A percentile compares a stretch with the other conserved stretches of the same genome.
These are phyloP conservation scores for Bodo saltans DNA, from an alignment of 78 protist species.

Conservation along the genomic window DNA sequence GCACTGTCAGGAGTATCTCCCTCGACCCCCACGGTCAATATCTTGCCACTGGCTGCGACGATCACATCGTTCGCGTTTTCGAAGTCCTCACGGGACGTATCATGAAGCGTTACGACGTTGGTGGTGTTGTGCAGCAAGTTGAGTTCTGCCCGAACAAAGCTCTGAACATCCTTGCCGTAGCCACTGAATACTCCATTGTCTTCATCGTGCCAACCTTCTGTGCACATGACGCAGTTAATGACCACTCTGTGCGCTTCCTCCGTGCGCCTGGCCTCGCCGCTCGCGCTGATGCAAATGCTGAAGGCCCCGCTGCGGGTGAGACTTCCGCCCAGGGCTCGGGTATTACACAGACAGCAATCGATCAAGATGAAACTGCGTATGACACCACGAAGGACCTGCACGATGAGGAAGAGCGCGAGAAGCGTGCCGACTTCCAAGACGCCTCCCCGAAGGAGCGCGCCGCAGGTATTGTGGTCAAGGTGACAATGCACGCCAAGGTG, in stretches of 20 bases:
- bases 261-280: background rate
- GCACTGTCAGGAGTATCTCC: conserved; percentile 59
- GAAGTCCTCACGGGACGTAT: conserved; percentile 82
- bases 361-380: background rate
- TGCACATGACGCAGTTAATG: conserved; percentile 1
- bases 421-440: background rate
- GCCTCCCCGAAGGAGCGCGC: background rate
- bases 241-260: background rate
- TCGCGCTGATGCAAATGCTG: background rate
- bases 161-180: conserved; percentile 55
- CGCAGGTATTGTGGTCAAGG: conserved; percentile 23
- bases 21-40: conserved; percentile 81
- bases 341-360: background rate
- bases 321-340: background rate
- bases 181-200: conserved; percentile 10
- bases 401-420: background rate
- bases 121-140: conserved; percentile 49
- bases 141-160: conserved; percentile 76
- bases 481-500: background rate
- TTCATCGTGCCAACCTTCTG: conserved; percentile 2
- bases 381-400: background rate
- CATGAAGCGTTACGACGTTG: conserved; percentile 25
- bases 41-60: conserved; percentile 74
- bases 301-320: background rate
- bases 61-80: conserved; percentile 74